Evolutionary conservation across 2,329 filamentous ascomycete species (phyloP).

Genomic region (Fusarium sp.): DNA sequence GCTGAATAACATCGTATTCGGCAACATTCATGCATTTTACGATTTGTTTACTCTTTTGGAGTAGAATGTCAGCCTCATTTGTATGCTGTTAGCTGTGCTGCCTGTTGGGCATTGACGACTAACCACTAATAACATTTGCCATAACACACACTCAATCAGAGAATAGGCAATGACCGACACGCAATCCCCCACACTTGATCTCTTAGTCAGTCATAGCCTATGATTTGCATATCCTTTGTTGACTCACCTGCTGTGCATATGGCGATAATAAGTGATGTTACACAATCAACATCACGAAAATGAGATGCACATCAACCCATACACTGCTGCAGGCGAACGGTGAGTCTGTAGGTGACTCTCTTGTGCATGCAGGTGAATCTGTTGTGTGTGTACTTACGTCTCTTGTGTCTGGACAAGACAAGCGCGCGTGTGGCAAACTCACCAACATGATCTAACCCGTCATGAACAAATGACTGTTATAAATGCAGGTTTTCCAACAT

Average conservation of each 20-base stretch:
- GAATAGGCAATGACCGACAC: constrained; percentile 16
- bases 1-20: constrained; percentile 10
- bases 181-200: constrained; percentile 8
- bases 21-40: not conserved
- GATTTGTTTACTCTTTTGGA: not conserved
- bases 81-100: not conserved
- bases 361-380: no score
- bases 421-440: constrained; percentile 21
- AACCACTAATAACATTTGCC: constrained; percentile 3
- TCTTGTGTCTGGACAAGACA: not conserved
- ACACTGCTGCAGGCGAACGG: not conserved
- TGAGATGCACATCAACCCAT: not conserved
- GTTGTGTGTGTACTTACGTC: not conserved
- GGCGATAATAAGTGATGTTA: not conserved
- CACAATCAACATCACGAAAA: constrained; percentile 19
- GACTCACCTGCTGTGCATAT: constrained; percentile 6
- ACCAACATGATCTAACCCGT: constrained; percentile 9
- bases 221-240: not conserved
- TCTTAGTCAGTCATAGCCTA: not conserved
- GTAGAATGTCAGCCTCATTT: not conserved
- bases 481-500: constrained; percentile 13
- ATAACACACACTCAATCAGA: constrained; percentile 1
- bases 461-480: constrained; percentile 2
- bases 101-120: constrained; percentile 10
- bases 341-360: not conserved